Evolutionary conservation across 208 protist species (phyloP).

Genomic region (Leptomonas pyrrhocoris): DNA sequence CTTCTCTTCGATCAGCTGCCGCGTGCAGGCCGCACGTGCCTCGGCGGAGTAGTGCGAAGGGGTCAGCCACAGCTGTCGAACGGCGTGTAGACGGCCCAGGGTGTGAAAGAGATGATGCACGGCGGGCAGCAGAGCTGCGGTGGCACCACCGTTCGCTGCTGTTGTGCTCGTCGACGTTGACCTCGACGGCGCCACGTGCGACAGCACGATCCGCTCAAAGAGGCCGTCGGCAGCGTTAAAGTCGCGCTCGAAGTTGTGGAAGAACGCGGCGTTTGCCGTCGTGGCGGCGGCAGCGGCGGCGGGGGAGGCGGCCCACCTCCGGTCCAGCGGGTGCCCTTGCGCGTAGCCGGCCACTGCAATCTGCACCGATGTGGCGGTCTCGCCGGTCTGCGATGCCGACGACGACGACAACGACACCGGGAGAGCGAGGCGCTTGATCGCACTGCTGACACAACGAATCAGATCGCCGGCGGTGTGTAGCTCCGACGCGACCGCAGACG

Average conservation of each 20-base stretch:
- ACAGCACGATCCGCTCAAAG: background rate
- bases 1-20: slow-evolving; percentile 39
- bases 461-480: slow-evolving; percentile 27
- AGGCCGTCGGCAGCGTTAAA: slow-evolving; percentile 3
- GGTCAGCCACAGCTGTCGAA: slow-evolving; percentile 23
- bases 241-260: background rate
- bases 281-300: background rate
- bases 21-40: slow-evolving; percentile 16
- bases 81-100: slow-evolving; percentile 13
- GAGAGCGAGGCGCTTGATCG: background rate
- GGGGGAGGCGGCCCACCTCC: slow-evolving; percentile 18
- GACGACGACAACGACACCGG: background rate
- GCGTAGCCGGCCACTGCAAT: slow-evolving; percentile 47
- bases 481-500: background rate
- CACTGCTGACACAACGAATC: slow-evolving; percentile 19
- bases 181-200: background rate
- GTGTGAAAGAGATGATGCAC: slow-evolving; percentile 16
- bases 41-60: slow-evolving; percentile 27
- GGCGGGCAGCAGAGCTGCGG: slow-evolving; percentile 14
- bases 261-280: background rate
- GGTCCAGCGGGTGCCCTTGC: slow-evolving; percentile 44
- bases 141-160: background rate
- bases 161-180: too few relatives aligned
- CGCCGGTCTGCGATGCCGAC: too few relatives aligned
- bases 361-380: too few relatives aligned